Percentiles rank a stretch among this genome's conserved stretches.
These are phyloP conservation scores for Populus simonii DNA, from an alignment of 345 rosid species.

Conservation along the genomic window DNA sequence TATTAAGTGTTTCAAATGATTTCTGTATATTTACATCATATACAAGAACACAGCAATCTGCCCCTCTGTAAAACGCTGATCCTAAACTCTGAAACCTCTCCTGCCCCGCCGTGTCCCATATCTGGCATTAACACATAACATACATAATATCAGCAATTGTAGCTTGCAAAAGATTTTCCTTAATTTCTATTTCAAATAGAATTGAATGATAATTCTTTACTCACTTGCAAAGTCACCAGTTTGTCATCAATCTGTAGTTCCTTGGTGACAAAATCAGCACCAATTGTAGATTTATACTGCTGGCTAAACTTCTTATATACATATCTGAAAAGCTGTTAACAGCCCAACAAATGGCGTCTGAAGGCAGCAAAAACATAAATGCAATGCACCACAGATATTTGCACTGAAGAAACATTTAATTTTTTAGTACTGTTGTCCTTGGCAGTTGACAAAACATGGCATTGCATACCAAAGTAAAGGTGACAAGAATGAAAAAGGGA, in stretches of 20 bases:
- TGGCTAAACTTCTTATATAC: slow-evolving; percentile 69
- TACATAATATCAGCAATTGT: not conserved
- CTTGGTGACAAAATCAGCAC: slow-evolving; percentile 89
- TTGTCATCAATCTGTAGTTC: slow-evolving; percentile 77
- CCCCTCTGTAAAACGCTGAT: slow-evolving; percentile 82
- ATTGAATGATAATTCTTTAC: not conserved
- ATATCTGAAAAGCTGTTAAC: slow-evolving; percentile 44
- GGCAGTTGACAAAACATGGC: not conserved
- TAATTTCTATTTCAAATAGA: not conserved
- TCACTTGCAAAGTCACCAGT: slow-evolving; percentile 74
- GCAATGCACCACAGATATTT: not conserved
- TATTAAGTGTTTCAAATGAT: slow-evolving; percentile 61
- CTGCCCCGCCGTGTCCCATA: slow-evolving; percentile 99
- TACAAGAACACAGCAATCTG: slow-evolving; percentile 82
- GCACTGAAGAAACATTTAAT: not conserved
- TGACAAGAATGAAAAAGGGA: not conserved
- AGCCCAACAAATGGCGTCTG: not conserved
- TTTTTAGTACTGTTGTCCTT: not conserved
- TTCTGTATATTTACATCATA: slow-evolving; percentile 62
- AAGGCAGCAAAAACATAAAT: not conserved
- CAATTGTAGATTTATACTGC: slow-evolving; percentile 88
- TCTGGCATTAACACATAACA: slow-evolving; percentile 28
- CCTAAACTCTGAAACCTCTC: slow-evolving; percentile 91
- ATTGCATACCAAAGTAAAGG: not conserved
- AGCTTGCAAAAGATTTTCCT: not conserved